Percentiles rank a stretch among this genome's conserved stretches.
Evolutionary conservation across 2,329 filamentous ascomycete species (phyloP).

Genomic region (Colletotrichum liaoningense): DNA sequence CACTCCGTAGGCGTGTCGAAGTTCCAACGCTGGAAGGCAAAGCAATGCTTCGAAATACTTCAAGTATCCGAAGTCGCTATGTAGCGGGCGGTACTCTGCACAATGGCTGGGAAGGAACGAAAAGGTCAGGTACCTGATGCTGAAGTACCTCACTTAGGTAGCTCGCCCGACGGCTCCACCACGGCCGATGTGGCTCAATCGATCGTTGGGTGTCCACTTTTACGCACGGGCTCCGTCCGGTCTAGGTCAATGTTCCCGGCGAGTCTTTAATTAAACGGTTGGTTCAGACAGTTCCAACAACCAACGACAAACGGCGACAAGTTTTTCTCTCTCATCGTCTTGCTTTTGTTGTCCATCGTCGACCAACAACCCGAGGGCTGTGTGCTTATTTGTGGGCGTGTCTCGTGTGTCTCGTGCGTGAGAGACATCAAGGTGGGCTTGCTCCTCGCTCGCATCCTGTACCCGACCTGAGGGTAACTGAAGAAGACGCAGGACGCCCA

Average conservation of each 20-base stretch:
- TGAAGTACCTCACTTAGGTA: not conserved
- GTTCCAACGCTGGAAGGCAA: not conserved
- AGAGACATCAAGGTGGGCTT: not conserved
- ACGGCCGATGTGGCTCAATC: constrained; percentile 30
- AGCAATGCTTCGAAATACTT: not conserved
- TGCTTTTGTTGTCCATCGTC: not conserved
- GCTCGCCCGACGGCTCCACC: not conserved
- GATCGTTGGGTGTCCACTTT: constrained; percentile 14
- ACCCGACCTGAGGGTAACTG: not conserved
- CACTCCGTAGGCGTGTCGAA: too few species aligned
- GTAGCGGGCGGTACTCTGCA: not conserved
- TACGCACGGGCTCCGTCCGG: constrained; percentile 23
- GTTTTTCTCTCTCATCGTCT: not conserved
- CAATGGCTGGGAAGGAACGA: not conserved
- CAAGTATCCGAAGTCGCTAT: not conserved
- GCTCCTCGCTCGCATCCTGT: not conserved
- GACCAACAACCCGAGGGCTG: constrained; percentile 1
- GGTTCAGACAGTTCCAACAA: constrained; percentile 29
- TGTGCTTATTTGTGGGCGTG: not conserved
- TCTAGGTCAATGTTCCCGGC: constrained; percentile 23
- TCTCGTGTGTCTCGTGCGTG: not conserved
- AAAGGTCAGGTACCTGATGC: not conserved
- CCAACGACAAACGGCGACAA: constrained; percentile 7
- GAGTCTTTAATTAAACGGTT: constrained; percentile 31
- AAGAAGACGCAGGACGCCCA: not conserved